phyloP scores from a whole-genome alignment of 805 yeast species.

The Blastobotrys attinorum region DNA sequence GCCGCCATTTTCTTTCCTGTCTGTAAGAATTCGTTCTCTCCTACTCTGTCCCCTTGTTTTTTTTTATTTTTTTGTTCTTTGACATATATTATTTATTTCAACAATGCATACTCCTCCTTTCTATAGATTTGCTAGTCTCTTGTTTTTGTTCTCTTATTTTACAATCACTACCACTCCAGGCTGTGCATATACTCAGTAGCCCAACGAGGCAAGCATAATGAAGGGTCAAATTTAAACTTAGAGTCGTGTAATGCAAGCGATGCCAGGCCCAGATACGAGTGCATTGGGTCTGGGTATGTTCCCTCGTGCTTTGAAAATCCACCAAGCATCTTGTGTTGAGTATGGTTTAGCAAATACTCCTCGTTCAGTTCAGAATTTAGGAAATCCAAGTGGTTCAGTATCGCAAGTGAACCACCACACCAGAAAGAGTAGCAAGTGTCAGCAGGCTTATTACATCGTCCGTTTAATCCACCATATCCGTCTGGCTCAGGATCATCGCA shows the following conservation, averaged over 20 bases:
- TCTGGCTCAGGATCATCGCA: too few relatives aligned
- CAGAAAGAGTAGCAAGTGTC: slow-evolving; percentile 90
- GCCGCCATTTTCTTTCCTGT: too few relatives aligned
- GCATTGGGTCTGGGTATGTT: slow-evolving; percentile 53
- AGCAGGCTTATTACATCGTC: slow-evolving; percentile 73
- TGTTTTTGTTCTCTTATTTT: neutral
- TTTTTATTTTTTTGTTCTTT: neutral
- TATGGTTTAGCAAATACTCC: slow-evolving; percentile 41
- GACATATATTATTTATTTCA: neutral
- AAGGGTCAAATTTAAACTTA: slow-evolving; percentile 23
- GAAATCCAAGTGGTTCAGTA: slow-evolving; percentile 33
- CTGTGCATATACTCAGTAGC: slow-evolving; percentile 11
- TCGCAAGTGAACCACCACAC: slow-evolving; percentile 52
- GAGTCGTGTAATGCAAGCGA: slow-evolving; percentile 31
- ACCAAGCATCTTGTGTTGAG: slow-evolving; percentile 60
- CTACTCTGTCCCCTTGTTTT: too few relatives aligned
- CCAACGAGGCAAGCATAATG: slow-evolving; percentile 24
- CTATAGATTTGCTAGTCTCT: neutral
- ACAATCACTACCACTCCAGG: neutral
- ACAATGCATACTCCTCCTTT: neutral
- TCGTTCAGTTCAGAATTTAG: slow-evolving; percentile 32
- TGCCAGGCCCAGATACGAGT: slow-evolving; percentile 49
- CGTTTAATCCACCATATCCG: slow-evolving; percentile 66
- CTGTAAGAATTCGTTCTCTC: too few relatives aligned
- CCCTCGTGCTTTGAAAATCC: slow-evolving; percentile 68